These are phyloP conservation scores for Didymella glomerata DNA, from an alignment of 2,329 filamentous ascomycete genomes.

Conservation along the genomic window DNA sequence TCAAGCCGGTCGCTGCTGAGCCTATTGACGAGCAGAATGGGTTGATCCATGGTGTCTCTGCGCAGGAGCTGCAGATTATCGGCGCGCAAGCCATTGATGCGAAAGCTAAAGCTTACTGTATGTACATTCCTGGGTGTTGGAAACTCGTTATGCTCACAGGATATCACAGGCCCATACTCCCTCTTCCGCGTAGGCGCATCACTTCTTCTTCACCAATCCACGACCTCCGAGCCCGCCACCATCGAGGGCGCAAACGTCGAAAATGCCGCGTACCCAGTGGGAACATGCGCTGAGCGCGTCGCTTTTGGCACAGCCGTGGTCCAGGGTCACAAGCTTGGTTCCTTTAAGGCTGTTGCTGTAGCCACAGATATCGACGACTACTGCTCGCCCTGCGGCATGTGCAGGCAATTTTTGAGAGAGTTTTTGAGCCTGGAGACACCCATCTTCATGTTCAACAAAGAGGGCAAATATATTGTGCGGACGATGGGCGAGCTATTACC, in stretches of 20 bases:
- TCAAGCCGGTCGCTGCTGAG: slow-evolving; percentile 42
- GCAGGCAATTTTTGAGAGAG: slow-evolving; percentile 76
- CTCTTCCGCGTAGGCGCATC: slow-evolving; percentile 89
- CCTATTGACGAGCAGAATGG: slow-evolving; percentile 49
- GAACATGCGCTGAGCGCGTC: slow-evolving; percentile 95
- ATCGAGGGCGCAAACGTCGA: slow-evolving; percentile 80
- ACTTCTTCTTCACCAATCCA: slow-evolving; percentile 62
- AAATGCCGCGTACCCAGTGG: slow-evolving; percentile 91
- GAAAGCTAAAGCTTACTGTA: slow-evolving; percentile 83
- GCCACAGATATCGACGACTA: slow-evolving; percentile 73
- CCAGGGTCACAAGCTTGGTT: slow-evolving; percentile 58
- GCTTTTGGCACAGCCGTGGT: slow-evolving; percentile 77
- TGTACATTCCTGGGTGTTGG: slow-evolving; percentile 35
- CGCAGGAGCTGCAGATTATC: slow-evolving; percentile 71
- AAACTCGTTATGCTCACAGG: slow-evolving; percentile 1
- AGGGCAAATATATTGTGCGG: slow-evolving; percentile 74
- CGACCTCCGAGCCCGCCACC: slow-evolving; percentile 51
- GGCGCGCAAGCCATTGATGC: slow-evolving; percentile 71
- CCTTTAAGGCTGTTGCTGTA: slow-evolving; percentile 77
- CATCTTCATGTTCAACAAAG: slow-evolving; percentile 91
- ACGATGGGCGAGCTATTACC: slow-evolving; percentile 70
- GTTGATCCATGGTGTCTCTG: slow-evolving; percentile 63
- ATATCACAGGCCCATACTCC: slow-evolving; percentile 76
- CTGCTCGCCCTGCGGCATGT: slow-evolving; percentile 86
- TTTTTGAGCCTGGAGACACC: slow-evolving; percentile 65